Conservation (phyloP, 352 stramenopile species). For the Globisporangium megalacanthum region DNA sequence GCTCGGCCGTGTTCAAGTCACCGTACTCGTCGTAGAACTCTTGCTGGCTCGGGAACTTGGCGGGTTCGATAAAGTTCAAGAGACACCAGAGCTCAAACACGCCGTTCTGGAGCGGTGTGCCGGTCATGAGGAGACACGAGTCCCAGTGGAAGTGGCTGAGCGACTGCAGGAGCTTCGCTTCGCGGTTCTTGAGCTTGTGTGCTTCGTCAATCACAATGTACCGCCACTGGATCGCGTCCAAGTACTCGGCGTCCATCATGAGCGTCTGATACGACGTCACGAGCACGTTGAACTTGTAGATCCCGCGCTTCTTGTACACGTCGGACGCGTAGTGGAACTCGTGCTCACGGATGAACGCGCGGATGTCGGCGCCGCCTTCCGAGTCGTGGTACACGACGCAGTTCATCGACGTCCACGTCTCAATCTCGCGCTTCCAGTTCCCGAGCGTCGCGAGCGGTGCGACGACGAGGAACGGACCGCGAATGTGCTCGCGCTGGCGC, state of each 20-base stretch:
- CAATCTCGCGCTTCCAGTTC: conserved; percentile 99
- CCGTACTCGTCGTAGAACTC: conserved; percentile 96
- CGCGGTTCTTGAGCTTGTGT: conserved; percentile 98
- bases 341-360: conserved; percentile 92
- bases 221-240: conserved; percentile 93
- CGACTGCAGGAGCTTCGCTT: conserved; percentile 91
- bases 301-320: conserved; percentile 57
- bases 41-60: conserved; percentile 93
- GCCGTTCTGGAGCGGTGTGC: conserved; percentile 99
- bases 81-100: conserved; percentile 99
- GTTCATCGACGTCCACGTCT: conserved; percentile 99
- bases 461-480: conserved; percentile 97
- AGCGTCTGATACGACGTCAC: conserved; percentile 97
- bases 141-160: conserved; percentile 83
- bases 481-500: conserved; percentile 86
- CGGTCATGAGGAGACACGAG: conserved; percentile 95
- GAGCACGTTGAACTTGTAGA: conserved; percentile 96
- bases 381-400: conserved; percentile 99
- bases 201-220: conserved; percentile 99
- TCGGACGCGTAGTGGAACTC: conserved; percentile 96
- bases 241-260: conserved; percentile 91
- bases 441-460: conserved; percentile 96
- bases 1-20: conserved; percentile 93
- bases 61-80: conserved; percentile 97
- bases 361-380: conserved; percentile 86